Base-by-base conservation (phyloP, 2,329 filamentous ascomycete genomes). In the Sporothrix sp. region DNA sequence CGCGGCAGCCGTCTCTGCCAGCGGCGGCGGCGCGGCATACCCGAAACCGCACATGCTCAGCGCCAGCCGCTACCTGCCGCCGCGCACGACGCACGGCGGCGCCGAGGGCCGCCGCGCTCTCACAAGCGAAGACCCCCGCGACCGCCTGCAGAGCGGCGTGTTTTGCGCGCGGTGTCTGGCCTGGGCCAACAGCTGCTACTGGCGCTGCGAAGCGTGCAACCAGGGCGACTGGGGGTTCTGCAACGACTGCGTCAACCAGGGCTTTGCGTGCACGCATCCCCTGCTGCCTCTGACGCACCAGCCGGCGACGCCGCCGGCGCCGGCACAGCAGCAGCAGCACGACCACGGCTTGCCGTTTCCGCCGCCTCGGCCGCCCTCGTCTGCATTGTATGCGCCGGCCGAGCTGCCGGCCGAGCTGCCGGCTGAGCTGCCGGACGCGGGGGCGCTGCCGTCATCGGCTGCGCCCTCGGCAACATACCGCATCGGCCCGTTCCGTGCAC, bases 141-240 rank as follows among this genome's bases (percentile, higher is more conserved):
- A 74, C 35, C 73, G 87, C 21, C 68, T 93, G 1, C 81, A 93
- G 65, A 82, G 78, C 48, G 91, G 91, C 18, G 82, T 87, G 6
- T 96, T 96, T 65, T 97, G 91, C 63, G 80, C 84, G 33, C 76
- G 77, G 43, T 96, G 91, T 63, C 71, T 76, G 16, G 71, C 76
- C 0, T 85, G 81, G 71, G 77, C 87, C 0, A 90, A 94, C 59
- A 78, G 84, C 47, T 93, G 87, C 66, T 95, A 87, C 66, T 97
- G 90, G 91, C 82, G 86, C 55, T 97, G 91, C 64, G 80, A 85
- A 53, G 65, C 75, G 23, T 97, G 91, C 68, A 95, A 95, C 59
- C 82, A 93, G 55, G 91, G 88, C 5, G 90, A 94, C 61, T 97
- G 90, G 90, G 91, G 91, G 0, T 96, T 87, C 63, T 97, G 91